Evolutionary conservation across 2,329 filamentous ascomycete genomes (phyloP), one percentile per base, ranked within the genome.

Genomic region (Colletotrichum sp.): DNA sequence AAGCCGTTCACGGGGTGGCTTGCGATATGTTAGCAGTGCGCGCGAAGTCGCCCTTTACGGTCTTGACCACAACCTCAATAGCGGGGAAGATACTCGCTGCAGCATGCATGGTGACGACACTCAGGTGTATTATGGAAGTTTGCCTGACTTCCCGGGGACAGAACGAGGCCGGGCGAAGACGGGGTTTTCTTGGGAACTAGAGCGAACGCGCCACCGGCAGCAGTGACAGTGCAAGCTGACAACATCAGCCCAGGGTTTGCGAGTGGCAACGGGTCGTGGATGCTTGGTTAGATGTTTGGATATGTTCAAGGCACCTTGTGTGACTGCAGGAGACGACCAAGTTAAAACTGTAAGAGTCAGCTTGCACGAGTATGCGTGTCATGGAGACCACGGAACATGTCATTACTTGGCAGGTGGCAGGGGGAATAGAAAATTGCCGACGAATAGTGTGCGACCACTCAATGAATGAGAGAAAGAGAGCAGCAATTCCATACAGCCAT

Each of bases 91-190:
- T 57, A 57, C 57, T 43, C 66, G 24, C 28, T 18, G 57, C 30
- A 24, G 26, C 38, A 64, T 73, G 57, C 32, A 57, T 28, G 66
- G 57, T 70, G 71, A 73, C 71, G 71, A 73, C 66, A 73, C n/a
- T 18, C 38, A 26, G 28, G 24, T 63, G 38, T 57, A 36, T 57
- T 57, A 26, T 57, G 64, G 18, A 8, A 61, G 21, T 30, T 60
- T 60, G 16, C 9, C n/a, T 16, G 57, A 30, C 26, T 30, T 24
- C 15, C 28, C 38, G 16, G 34, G 26, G 8, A 21, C 34, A 43
- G 32, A 21, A 15, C 60, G n/a, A 32, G 57, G 26, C 60, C 48
- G 16, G 55, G n/a, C 43, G 36, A 32, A 32, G n/a, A 34, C 64
- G 13, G 24, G 70, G 12, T 8, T 24, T 28, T 26, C 43, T 38